These are phyloP conservation scores for Teunomyces panamensis DNA, from an alignment of 805 yeast genomes.

Conservation along the genomic window DNA sequence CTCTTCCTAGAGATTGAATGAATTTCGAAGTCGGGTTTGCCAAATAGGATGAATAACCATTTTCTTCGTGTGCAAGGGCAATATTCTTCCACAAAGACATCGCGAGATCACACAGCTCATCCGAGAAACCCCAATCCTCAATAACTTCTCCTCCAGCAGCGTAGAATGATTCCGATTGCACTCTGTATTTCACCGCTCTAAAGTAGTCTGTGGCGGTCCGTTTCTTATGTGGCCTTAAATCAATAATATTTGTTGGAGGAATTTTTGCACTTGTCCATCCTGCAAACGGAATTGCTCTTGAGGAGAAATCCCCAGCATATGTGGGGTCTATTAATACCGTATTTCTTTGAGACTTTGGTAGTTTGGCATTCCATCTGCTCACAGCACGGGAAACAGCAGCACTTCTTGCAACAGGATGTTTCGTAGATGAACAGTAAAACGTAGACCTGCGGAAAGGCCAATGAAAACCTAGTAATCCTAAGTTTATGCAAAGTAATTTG, in stretches of 20 bases:
- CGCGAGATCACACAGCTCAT: slow-evolving; percentile 26
- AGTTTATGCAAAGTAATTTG: slow-evolving; percentile 31
- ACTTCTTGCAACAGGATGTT: slow-evolving; percentile 38
- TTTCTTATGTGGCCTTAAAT: slow-evolving; percentile 34
- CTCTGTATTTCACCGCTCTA: slow-evolving; percentile 40
- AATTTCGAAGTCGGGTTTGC: slow-evolving; percentile 30
- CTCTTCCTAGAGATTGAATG: slow-evolving; percentile 25
- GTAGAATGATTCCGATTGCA: slow-evolving; percentile 33
- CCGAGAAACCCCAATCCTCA: slow-evolving; percentile 28
- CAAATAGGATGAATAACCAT: slow-evolving; percentile 37
- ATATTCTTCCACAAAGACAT: slow-evolving; percentile 38
- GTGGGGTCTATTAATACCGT: slow-evolving; percentile 37
- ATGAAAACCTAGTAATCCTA: slow-evolving; percentile 42
- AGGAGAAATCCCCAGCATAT: slow-evolving; percentile 28
- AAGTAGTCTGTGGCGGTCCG: slow-evolving; percentile 31
- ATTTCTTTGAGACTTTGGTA: slow-evolving; percentile 4
- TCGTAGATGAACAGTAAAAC: slow-evolving; percentile 36
- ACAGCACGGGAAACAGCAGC: slow-evolving; percentile 39
- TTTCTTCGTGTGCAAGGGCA: slow-evolving; percentile 32
- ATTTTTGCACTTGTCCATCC: slow-evolving; percentile 36
- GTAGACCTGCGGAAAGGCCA: slow-evolving; percentile 45
- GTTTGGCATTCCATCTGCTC: slow-evolving; percentile 28
- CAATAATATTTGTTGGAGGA: slow-evolving; percentile 41
- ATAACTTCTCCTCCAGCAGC: slow-evolving; percentile 32
- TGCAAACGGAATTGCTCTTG: slow-evolving; percentile 31